Percentiles rank a stretch among this genome's conserved stretches.
Conservation (phyloP, 176 grass and related monocot genomes). For the Cenchrus purpureus region DNA sequence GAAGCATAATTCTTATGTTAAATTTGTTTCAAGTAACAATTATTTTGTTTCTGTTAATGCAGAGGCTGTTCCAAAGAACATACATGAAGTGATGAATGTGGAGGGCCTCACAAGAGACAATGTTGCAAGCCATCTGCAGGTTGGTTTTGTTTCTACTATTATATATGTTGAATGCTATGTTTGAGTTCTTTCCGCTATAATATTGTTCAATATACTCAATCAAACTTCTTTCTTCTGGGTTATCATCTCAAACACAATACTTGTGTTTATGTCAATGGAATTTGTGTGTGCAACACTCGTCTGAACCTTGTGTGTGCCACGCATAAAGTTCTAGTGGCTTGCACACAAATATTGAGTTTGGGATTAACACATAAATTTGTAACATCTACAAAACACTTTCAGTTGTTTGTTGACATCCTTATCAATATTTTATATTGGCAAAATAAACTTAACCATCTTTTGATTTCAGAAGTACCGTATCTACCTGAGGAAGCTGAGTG, state of each 20-base stretch:
- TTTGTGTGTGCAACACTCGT: background rate
- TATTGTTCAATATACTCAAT: background rate
- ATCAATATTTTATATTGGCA: background rate
- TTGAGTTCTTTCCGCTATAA: background rate
- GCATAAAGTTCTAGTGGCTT: background rate
- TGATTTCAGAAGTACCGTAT: constrained; percentile 74
- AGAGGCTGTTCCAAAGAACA: constrained; percentile 74
- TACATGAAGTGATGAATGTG: constrained; percentile 68
- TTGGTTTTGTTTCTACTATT: constrained; percentile 48
- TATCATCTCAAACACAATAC: background rate
- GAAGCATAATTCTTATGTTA: background rate
- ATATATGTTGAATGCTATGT: background rate
- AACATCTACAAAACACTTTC: background rate
- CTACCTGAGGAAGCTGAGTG: constrained; percentile 47
- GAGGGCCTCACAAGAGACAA: constrained; percentile 59
- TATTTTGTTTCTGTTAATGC: constrained; percentile 7
- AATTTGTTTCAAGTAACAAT: background rate
- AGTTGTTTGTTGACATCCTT: background rate
- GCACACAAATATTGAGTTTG: background rate
- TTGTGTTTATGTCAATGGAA: background rate
- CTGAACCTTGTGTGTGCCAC: no score
- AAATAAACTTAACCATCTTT: background rate
- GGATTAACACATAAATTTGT: background rate
- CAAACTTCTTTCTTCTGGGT: background rate
- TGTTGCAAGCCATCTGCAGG: constrained; percentile 80